Evolutionary conservation across 169 alveolate species (phyloP).

Genomic region (Besnoitia besnoiti): DNA sequence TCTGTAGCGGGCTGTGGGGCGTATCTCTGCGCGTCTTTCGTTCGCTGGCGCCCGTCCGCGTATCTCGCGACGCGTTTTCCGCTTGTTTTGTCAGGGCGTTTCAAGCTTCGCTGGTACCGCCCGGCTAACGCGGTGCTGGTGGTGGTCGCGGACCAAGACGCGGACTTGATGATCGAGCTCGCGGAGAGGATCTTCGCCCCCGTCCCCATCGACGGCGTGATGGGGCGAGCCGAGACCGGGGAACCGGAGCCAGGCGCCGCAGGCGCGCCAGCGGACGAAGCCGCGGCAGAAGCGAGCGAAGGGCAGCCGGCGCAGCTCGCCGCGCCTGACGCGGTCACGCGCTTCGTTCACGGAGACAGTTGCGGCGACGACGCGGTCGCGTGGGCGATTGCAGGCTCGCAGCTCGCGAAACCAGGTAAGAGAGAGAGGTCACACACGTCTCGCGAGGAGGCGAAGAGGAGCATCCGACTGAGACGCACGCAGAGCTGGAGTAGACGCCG

Average conservation of each 20-base stretch:
- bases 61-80: background rate
- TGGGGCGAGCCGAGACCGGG: background rate
- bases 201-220: background rate
- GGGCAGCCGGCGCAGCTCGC: background rate
- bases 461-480: no score
- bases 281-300: background rate
- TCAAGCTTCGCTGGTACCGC: constrained; percentile 10
- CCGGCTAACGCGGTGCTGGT: background rate
- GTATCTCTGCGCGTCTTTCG: no score
- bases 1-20: no score
- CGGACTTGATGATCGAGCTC: background rate
- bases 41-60: no score
- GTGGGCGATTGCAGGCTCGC: constrained; percentile 1
- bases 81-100: background rate
- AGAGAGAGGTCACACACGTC: background rate
- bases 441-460: background rate
- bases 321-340: background rate
- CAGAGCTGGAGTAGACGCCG: no score
- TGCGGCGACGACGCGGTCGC: background rate
- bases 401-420: background rate
- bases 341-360: background rate
- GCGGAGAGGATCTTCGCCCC: background rate
- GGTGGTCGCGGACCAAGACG: constrained; percentile 22
- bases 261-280: no score
- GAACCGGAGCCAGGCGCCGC: no score